Base-by-base conservation (phyloP, 139 green algal species). In the Chlamydomonas sphaeroides region DNA sequence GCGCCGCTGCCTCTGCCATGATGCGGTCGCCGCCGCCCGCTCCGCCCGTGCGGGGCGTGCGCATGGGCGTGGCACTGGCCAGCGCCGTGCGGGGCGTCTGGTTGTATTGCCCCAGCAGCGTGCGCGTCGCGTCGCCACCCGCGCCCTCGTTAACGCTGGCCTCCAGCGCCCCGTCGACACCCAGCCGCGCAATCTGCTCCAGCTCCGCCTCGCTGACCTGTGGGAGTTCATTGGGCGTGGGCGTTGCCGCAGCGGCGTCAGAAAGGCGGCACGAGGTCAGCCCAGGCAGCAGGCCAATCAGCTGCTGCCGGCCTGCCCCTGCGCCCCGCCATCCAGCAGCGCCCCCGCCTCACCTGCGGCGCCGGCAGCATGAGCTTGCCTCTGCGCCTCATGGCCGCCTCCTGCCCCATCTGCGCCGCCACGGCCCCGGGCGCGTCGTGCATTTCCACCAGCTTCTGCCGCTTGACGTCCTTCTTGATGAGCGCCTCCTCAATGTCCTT, bases 301-400 rank as follows among this genome's bases (percentile, higher is more conserved):
- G n/a, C n/a, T n/a, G n/a, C n/a, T n/a, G n/a, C n/a, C n/a, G n/a
- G n/a, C n/a, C n/a, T n/a, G n/a, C n/a, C n/a, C n/a, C n/a, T n/a
- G n/a, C n/a, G n/a, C n/a, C n/a, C n/a, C n/a, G n/a, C n/a, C n/a
- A n/a, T n/a, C n/a, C n/a, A n/a, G n/a, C n/a, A n/a, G n/a, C n/a
- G n/a, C n/a, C n/a, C n/a, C n/a, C n/a, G 10, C 26, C 65, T 8
- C 45, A 94, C 88, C 85, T 96, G 92, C 32, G 94, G 94, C 26
- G 94, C 93, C 17, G 94, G 95, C 80, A 99, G 91, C 91, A 97
- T 98, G 89, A 99, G 95, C 85, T 97, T 97, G 61, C 90, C 89
- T 15, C 95, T 85, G 45, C 89, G 83, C 15, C 90, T 76, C 76
- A 84, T 83, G 41, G 86, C 85, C 0, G 92, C 84, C 69, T 98